phyloP scores from a whole-genome alignment of 345 rosid species.

The Cardamine occulta region DNA sequence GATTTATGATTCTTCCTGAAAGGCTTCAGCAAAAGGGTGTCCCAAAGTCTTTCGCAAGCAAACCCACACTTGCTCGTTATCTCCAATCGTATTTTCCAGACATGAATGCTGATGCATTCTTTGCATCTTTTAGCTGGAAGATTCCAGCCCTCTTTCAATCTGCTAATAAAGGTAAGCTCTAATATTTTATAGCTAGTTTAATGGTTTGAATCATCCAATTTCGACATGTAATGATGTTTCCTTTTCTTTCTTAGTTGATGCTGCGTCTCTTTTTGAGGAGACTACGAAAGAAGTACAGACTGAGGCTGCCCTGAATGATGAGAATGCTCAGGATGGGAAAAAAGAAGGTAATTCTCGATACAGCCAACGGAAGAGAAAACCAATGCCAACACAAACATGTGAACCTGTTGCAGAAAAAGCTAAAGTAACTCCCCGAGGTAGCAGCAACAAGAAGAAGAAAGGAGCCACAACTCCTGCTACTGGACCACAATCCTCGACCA shows the following conservation, averaged over 20 bases:
- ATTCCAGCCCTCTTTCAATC: constrained; percentile 57
- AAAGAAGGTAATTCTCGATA: constrained; percentile 40
- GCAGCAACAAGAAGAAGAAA: constrained; percentile 49
- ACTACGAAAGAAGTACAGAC: constrained; percentile 35
- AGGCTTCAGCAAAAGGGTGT: constrained; percentile 41
- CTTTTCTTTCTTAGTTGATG: constrained; percentile 33
- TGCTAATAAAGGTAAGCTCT: constrained; percentile 49
- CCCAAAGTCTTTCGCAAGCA: constrained; percentile 66
- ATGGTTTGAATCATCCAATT: background rate
- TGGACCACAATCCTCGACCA: constrained; percentile 32
- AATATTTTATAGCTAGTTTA: background rate
- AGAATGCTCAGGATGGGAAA: constrained; percentile 32
- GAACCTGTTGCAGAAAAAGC: constrained; percentile 29
- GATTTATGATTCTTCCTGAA: constrained; percentile 66
- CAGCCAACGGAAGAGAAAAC: constrained; percentile 49
- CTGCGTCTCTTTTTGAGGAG: constrained; percentile 47
- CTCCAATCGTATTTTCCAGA: constrained; percentile 53
- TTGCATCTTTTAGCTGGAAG: constrained; percentile 83
- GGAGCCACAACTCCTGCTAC: constrained; percentile 37
- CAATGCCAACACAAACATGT: constrained; percentile 37
- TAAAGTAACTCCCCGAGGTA: constrained; percentile 34
- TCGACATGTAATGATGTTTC: background rate
- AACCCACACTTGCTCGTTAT: constrained; percentile 56
- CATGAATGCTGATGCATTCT: constrained; percentile 64
- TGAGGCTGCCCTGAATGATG: constrained; percentile 16